These are phyloP conservation scores for Ramalina peruviana DNA, from an alignment of 495 filamentous ascomycete species.

Conservation along the genomic window DNA sequence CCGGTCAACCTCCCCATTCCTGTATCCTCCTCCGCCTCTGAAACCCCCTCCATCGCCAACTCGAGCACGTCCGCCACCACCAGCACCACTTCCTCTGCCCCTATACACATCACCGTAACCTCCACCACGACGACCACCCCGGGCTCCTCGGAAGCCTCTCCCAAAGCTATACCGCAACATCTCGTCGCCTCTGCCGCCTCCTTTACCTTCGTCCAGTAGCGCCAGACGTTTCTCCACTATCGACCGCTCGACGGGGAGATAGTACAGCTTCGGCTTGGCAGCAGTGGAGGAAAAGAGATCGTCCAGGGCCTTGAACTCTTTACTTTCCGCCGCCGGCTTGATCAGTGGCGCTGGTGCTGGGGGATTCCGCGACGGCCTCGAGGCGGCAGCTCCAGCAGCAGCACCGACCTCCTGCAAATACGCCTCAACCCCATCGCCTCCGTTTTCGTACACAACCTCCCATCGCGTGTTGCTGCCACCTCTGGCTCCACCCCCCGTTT, in stretches of 20 bases:
- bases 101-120: conserved; percentile 13
- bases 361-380: conserved; percentile 17
- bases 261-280: conserved; percentile 59
- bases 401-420: conserved; percentile 36
- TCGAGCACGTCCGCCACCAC: conserved; percentile 22
- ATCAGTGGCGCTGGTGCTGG: not conserved
- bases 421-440: conserved; percentile 41
- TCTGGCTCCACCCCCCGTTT: conserved; percentile 32
- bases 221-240: conserved; percentile 51
- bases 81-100: conserved; percentile 17
- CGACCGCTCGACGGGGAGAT: conserved; percentile 35
- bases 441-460: conserved; percentile 57
- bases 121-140: conserved; percentile 19
- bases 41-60: conserved; percentile 3
- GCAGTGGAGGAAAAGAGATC: conserved; percentile 47
- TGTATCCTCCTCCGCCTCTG: not conserved
- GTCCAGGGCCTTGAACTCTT: conserved; percentile 46
- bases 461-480: conserved; percentile 40
- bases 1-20: not conserved
- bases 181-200: conserved; percentile 41
- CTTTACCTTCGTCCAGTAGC: conserved; percentile 37
- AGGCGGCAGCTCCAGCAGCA: conserved; percentile 17
- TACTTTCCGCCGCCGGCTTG: conserved; percentile 12
- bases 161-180: conserved; percentile 60
- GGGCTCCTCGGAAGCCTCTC: conserved; percentile 23